Evolutionary conservation across 2,329 filamentous ascomycete genomes (phyloP).

Genomic region (Cytospora paraplurivora): DNA sequence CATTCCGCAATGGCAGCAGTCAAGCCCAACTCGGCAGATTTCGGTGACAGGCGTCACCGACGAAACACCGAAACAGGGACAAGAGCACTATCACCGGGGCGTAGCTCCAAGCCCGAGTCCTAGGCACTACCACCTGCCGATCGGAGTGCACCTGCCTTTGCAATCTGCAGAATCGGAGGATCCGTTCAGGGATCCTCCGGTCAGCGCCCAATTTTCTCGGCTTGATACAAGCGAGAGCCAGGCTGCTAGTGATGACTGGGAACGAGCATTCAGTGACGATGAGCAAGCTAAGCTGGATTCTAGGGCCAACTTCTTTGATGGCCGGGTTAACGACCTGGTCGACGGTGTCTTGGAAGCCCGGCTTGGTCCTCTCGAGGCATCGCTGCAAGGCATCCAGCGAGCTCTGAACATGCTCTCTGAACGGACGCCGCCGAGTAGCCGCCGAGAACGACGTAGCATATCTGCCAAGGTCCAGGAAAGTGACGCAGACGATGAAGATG

Average conservation of each 20-base stretch:
- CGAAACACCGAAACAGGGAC: constrained; percentile 56
- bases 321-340: constrained; percentile 84
- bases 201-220: constrained; percentile 53
- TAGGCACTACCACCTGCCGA: constrained; percentile 52
- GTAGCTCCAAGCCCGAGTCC: constrained; percentile 76
- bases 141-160: constrained; percentile 49
- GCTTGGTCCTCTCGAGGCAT: constrained; percentile 78
- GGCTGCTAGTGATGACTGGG: constrained; percentile 91
- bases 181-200: constrained; percentile 59
- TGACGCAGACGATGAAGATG: constrained; percentile 93
- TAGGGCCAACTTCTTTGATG: constrained; percentile 86
- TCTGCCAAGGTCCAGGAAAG: constrained; percentile 76
- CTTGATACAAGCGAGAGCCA: constrained; percentile 65
- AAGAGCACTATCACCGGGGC: constrained; percentile 59
- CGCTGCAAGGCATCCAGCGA: constrained; percentile 74
- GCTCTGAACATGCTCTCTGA: constrained; percentile 62
- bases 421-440: constrained; percentile 54
- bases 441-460: constrained; percentile 70
- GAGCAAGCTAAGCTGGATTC: constrained; percentile 82
- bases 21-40: constrained; percentile 44
- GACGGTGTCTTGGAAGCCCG: constrained; percentile 74
- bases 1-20: constrained; percentile 50
- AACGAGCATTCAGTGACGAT: constrained; percentile 77
- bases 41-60: constrained; percentile 44
- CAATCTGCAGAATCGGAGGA: constrained; percentile 61